These are phyloP conservation scores for Neurospora sp. DNA, from an alignment of 2,329 filamentous ascomycete species.

Conservation along the genomic window DNA sequence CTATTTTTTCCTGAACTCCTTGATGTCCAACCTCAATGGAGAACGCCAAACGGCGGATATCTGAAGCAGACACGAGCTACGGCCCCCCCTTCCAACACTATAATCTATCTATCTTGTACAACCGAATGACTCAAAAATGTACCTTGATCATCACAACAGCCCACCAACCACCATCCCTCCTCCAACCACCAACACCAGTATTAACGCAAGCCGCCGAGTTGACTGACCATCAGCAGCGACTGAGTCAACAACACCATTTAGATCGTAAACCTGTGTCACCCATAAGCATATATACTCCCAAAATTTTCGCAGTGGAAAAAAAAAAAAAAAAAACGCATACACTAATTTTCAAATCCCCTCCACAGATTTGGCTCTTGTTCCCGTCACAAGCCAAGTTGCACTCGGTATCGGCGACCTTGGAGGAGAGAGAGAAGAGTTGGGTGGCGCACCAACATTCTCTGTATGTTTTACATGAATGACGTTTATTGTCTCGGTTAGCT, in stretches of 20 bases:
- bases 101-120: not conserved
- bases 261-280: not conserved
- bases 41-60: too few species aligned
- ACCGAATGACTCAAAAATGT: not conserved
- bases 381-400: constrained; percentile 47
- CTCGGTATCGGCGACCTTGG: constrained; percentile 33
- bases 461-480: not conserved
- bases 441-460: constrained; percentile 50
- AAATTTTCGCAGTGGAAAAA: not conserved
- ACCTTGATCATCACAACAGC: not conserved
- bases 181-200: not conserved
- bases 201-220: not conserved
- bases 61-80: too few species aligned
- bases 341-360: constrained; percentile 39
- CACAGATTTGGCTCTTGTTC: constrained; percentile 41
- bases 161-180: not conserved
- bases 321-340: constrained; percentile 17
- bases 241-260: not conserved
- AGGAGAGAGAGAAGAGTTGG: constrained; percentile 36
- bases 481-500: too few species aligned
- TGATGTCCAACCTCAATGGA: too few species aligned
- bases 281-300: not conserved
- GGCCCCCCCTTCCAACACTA: not conserved
- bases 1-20: too few species aligned
- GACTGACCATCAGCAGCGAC: not conserved